These are phyloP conservation scores for Bacidia rubella DNA, from an alignment of 495 filamentous ascomycete genomes.

Conservation along the genomic window DNA sequence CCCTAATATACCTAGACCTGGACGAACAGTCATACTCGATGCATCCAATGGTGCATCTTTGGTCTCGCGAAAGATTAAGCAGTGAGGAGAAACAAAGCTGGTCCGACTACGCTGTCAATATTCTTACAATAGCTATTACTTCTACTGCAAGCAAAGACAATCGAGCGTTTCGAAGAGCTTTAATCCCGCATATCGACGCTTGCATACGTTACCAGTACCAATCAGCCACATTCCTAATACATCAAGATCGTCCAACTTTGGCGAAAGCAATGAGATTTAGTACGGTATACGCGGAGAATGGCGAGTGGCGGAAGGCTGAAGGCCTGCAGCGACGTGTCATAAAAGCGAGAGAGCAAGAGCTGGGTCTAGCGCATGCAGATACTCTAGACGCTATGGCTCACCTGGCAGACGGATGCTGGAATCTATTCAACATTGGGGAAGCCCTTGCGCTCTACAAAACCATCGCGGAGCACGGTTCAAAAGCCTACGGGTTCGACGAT, in stretches of 20 bases:
- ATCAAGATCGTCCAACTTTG: neutral
- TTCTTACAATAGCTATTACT: slow-evolving; percentile 16
- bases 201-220: slow-evolving; percentile 11
- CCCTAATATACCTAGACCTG: slow-evolving; percentile 15
- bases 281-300: slow-evolving; percentile 11
- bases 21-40: slow-evolving; percentile 17
- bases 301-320: slow-evolving; percentile 13
- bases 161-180: slow-evolving; percentile 9
- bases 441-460: slow-evolving; percentile 4
- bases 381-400: slow-evolving; percentile 14
- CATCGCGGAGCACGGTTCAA: neutral
- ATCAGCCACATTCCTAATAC: neutral
- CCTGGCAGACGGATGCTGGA: slow-evolving; percentile 17
- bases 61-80: slow-evolving; percentile 20
- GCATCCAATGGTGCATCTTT: slow-evolving; percentile 26
- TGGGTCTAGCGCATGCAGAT: slow-evolving; percentile 12
- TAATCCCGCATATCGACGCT: slow-evolving; percentile 20
- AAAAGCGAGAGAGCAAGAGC: slow-evolving; percentile 4
- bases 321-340: slow-evolving; percentile 10
- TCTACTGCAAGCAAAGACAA: slow-evolving; percentile 11
- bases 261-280: slow-evolving; percentile 8
- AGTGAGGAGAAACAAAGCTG: slow-evolving; percentile 11
- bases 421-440: slow-evolving; percentile 10
- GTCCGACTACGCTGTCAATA: slow-evolving; percentile 1
- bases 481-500: slow-evolving; percentile 8